phyloP scores from a whole-genome alignment of 495 filamentous ascomycete species.

The Xylaria longipes region DNA sequence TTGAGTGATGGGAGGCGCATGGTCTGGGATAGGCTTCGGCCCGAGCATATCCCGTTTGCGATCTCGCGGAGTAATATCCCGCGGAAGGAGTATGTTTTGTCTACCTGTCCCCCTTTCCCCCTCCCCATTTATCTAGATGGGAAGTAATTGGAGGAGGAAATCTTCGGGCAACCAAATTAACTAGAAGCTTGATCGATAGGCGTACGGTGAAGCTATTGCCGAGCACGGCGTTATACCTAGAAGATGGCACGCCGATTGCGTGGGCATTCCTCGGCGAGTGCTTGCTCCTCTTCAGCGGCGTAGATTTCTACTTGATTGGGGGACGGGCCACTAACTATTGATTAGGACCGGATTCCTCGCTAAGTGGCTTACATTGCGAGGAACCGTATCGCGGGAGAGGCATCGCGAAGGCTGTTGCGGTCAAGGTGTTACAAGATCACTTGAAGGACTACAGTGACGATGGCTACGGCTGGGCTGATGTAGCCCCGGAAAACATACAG shows the following conservation, averaged over 20 bases:
- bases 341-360: constrained; percentile 36
- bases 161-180: not conserved
- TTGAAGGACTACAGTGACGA: constrained; percentile 46
- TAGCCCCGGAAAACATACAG: constrained; percentile 45
- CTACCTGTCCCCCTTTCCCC: not conserved
- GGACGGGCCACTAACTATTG: not conserved
- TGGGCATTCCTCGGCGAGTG: constrained; percentile 51
- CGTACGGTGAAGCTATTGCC: constrained; percentile 46
- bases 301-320: not conserved
- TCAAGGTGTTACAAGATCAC: constrained; percentile 49
- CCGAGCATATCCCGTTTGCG: constrained; percentile 45
- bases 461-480: constrained; percentile 50
- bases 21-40: constrained; percentile 44
- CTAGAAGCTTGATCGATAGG: constrained; percentile 24
- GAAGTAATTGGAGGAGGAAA: not conserved
- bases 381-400: constrained; percentile 51
- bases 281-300: not conserved
- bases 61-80: constrained; percentile 42
- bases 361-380: constrained; percentile 40
- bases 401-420: constrained; percentile 51
- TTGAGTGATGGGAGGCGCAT: constrained; percentile 37
- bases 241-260: constrained; percentile 46
- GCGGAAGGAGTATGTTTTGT: constrained; percentile 44
- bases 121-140: not conserved
- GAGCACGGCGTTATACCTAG: constrained; percentile 41